Evolutionary conservation across 148 eudicot species (phyloP).

Genomic region (Beta vulgaris): DNA sequence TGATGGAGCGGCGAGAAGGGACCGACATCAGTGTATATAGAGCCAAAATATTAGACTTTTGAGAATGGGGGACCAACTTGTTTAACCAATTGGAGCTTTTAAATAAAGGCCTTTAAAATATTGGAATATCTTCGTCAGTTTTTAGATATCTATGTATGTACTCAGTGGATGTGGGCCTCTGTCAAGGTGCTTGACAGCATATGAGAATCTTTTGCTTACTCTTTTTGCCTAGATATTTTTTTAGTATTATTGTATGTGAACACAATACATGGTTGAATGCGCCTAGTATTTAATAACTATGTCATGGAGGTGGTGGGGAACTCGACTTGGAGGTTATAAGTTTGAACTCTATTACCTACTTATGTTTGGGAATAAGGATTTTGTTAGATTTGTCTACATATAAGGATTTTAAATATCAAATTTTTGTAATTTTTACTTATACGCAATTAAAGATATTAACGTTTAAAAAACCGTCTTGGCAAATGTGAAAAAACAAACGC

Average conservation of each 20-base stretch:
- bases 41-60: constrained; percentile 14
- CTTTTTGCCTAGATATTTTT: not conserved
- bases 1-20: not conserved
- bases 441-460: no score
- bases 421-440: no score
- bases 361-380: no score
- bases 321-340: no score
- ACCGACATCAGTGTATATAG: not conserved
- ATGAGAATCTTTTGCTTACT: constrained; percentile 3
- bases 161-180: constrained; percentile 8
- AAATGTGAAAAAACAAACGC: no score
- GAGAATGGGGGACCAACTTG: not conserved
- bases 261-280: not conserved
- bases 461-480: no score
- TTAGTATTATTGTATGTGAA: not conserved
- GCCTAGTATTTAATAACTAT: no score
- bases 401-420: no score
- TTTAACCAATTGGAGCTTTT: constrained; percentile 1
- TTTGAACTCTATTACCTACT: no score
- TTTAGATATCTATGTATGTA: not conserved
- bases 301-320: no score
- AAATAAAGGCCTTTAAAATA: constrained; percentile 8
- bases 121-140: constrained; percentile 12
- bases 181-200: constrained; percentile 8
- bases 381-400: no score